phyloP scores from a whole-genome alignment of 2,329 filamentous ascomycete species.

The Phaeosphaeriaceae sp. region DNA sequence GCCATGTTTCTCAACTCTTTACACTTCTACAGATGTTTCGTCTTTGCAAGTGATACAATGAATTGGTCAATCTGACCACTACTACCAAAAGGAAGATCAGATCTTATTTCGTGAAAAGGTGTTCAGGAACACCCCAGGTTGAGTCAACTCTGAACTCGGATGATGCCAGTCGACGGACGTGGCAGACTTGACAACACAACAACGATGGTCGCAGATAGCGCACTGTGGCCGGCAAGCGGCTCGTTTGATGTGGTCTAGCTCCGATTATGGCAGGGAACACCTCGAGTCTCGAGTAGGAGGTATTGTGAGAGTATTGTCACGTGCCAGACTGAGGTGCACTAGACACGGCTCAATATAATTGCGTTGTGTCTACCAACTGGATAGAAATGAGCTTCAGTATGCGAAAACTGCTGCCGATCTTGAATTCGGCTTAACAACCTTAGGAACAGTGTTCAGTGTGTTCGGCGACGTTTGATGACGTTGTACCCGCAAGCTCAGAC shows the following conservation, averaged over 20 bases:
- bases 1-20: constrained; percentile 21
- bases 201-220: too few relatives aligned
- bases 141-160: not conserved
- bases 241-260: constrained; percentile 3
- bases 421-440: too few relatives aligned
- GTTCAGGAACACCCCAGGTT: not conserved
- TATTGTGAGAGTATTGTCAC: constrained; percentile 1
- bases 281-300: not conserved
- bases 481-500: constrained; percentile 13
- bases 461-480: constrained; percentile 17
- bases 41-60: too few relatives aligned
- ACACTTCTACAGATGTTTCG: not conserved
- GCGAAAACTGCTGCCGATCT: constrained; percentile 1
- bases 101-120: not conserved
- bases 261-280: constrained; percentile 13
- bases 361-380: too few relatives aligned
- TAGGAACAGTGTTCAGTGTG: not conserved
- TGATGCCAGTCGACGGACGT: not conserved
- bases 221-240: not conserved
- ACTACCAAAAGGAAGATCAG: not conserved
- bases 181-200: too few relatives aligned
- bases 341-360: not conserved
- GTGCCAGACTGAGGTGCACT: not conserved
- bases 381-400: not conserved
- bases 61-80: not conserved